phyloP scores from a whole-genome alignment of 805 yeast genomes.

The Teunomyces pallodes region DNA sequence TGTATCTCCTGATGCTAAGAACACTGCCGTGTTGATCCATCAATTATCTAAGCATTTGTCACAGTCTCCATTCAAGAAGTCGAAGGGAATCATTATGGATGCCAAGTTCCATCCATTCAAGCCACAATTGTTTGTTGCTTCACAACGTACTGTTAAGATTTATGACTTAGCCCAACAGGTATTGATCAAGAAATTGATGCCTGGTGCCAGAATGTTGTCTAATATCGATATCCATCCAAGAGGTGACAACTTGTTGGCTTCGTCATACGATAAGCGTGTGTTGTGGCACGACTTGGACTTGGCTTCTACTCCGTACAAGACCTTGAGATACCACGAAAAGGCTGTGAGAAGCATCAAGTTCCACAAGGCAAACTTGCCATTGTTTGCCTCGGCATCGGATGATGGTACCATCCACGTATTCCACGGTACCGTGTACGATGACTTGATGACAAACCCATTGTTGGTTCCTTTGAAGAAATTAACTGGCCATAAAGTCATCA shows the following conservation, averaged over 20 bases:
- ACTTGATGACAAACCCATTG: slow-evolving; percentile 90
- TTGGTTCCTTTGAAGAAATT: slow-evolving; percentile 94
- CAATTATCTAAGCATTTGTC: slow-evolving; percentile 92
- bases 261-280: slow-evolving; percentile 91
- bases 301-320: slow-evolving; percentile 87
- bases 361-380: slow-evolving; percentile 82
- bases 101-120: slow-evolving; percentile 96
- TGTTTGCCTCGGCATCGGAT: slow-evolving; percentile 92
- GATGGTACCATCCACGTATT: slow-evolving; percentile 91
- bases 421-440: slow-evolving; percentile 96
- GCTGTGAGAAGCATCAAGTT: slow-evolving; percentile 88
- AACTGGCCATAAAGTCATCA: slow-evolving; percentile 80
- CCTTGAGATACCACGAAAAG: slow-evolving; percentile 88
- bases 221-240: slow-evolving; percentile 91
- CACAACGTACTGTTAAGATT: slow-evolving; percentile 88
- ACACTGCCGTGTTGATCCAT: slow-evolving; percentile 87
- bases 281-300: slow-evolving; percentile 97
- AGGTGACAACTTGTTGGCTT: slow-evolving; percentile 91
- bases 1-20: slow-evolving; percentile 91
- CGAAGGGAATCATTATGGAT: slow-evolving; percentile 92
- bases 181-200: slow-evolving; percentile 77
- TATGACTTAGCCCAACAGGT: slow-evolving; percentile 88
- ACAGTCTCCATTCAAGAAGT: slow-evolving; percentile 91
- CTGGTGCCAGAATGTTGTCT: slow-evolving; percentile 95
- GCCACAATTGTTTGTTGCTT: slow-evolving; percentile 90